These are phyloP conservation scores for Chytridium lagenaria DNA, from an alignment of 371 early-diverging fungal species.

Conservation along the genomic window DNA sequence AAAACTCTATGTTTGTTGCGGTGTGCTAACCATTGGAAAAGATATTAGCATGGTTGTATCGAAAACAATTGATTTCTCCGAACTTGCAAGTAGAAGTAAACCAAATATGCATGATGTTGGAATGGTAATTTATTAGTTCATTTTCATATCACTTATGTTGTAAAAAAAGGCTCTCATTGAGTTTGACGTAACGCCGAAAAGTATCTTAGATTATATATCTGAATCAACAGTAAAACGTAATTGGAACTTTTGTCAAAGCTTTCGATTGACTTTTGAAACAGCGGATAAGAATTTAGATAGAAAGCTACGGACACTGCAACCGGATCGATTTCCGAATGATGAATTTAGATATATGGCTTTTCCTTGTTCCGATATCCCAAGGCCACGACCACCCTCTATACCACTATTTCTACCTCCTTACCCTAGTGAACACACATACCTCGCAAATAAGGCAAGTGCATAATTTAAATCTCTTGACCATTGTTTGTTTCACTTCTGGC, in stretches of 20 bases:
- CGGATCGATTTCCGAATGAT: background rate
- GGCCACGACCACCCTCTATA: constrained; percentile 19
- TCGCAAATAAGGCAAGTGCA: constrained; percentile 23
- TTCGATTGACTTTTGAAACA: background rate
- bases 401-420: constrained; percentile 27
- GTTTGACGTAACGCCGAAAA: constrained; percentile 12
- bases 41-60: background rate
- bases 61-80: background rate
- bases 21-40: too few species aligned
- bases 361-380: constrained; percentile 8
- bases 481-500: too few species aligned
- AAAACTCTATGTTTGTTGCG: too few species aligned
- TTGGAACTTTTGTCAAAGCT: background rate
- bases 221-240: background rate
- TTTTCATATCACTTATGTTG: background rate
- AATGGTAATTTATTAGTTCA: background rate
- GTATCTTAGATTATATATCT: background rate
- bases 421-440: constrained; percentile 41
- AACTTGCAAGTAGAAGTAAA: constrained; percentile 1
- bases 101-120: constrained; percentile 22
- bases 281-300: background rate
- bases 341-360: background rate
- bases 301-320: background rate
- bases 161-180: constrained; percentile 14
- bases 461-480: too few species aligned